Conservation (phyloP, 306 rosid genomes). For the Malus sieversii region DNA sequence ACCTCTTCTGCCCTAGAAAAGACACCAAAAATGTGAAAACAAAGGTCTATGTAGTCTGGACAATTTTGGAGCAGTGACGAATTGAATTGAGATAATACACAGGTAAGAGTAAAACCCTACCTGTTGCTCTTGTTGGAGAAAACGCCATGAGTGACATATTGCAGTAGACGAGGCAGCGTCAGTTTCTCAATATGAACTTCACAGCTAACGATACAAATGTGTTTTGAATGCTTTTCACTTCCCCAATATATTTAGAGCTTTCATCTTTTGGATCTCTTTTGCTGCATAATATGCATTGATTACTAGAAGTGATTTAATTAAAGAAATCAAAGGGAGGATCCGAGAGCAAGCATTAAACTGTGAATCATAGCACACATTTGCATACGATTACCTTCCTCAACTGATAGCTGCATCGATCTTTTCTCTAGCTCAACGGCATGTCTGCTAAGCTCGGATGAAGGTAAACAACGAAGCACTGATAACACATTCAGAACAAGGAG, state of each 20-base stretch:
- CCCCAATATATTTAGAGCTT: constrained; percentile 30
- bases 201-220: background rate
- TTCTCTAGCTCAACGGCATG: constrained; percentile 45
- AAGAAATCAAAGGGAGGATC: background rate
- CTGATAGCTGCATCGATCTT: constrained; percentile 39
- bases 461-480: constrained; percentile 28
- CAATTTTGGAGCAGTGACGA: too few relatives aligned
- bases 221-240: background rate
- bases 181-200: background rate
- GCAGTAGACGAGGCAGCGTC: background rate
- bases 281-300: constrained; percentile 21
- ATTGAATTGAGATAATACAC: too few relatives aligned
- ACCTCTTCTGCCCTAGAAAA: background rate
- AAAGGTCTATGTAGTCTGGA: background rate
- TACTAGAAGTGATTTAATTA: background rate
- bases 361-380: background rate
- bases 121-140: background rate
- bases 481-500: background rate
- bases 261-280: constrained; percentile 45
- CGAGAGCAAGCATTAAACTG: background rate
- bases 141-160: background rate
- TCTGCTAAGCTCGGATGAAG: constrained; percentile 40
- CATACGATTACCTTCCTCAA: constrained; percentile 36
- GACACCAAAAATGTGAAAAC: background rate
- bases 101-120: background rate